Evolutionary conservation across 75 land plant genomes (phyloP).

Genomic region (Cryptomeria japonica): DNA sequence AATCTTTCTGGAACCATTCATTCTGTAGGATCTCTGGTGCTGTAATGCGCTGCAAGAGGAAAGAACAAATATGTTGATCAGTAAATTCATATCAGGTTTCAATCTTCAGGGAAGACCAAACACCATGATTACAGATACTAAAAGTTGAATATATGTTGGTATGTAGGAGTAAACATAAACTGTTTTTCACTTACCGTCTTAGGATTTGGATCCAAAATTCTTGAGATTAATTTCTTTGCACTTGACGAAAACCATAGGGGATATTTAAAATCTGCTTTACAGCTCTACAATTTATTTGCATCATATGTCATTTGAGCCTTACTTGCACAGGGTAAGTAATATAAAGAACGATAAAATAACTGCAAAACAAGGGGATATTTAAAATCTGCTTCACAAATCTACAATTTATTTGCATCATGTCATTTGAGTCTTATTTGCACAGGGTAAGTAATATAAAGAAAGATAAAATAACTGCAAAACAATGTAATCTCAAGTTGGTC

Average conservation of each 20-base stretch:
- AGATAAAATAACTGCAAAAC: background rate
- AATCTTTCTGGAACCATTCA: slow-evolving; percentile 90
- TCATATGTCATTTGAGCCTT: background rate
- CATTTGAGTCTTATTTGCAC: background rate
- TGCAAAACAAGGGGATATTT: slow-evolving; percentile 77
- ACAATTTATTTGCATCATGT: slow-evolving; percentile 12
- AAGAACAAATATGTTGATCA: background rate
- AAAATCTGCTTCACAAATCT: slow-evolving; percentile 88
- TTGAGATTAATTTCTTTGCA: slow-evolving; percentile 67
- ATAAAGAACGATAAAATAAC: too few relatives aligned
- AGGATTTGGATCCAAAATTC: slow-evolving; percentile 91
- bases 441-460: background rate
- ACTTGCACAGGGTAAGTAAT: background rate
- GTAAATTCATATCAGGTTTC: background rate
- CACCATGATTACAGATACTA: background rate
- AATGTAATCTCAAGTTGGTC: background rate
- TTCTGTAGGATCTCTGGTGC: slow-evolving; percentile 68
- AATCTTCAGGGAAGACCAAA: background rate
- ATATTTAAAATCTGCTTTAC: slow-evolving; percentile 75
- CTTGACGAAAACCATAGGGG: slow-evolving; percentile 90
- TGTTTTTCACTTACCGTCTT: slow-evolving; percentile 51
- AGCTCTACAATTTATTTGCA: slow-evolving; percentile 51
- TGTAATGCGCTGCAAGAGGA: slow-evolving; percentile 70
- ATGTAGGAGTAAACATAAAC: background rate
- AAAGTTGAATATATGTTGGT: background rate